These are phyloP conservation scores for Trichoderma virens DNA, from an alignment of 495 filamentous ascomycete genomes.

Conservation along the genomic window DNA sequence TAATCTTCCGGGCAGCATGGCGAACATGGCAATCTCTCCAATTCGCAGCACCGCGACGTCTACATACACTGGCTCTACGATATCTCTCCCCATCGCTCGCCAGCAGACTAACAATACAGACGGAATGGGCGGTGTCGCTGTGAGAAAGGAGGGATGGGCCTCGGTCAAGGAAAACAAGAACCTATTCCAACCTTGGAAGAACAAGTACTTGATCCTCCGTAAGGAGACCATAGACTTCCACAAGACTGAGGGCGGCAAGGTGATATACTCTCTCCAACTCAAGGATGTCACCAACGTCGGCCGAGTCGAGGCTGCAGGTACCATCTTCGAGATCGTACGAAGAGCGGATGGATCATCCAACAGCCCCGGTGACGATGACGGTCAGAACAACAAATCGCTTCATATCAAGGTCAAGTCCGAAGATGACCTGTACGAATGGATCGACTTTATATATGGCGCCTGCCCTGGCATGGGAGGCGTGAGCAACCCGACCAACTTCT, in stretches of 20 bases:
- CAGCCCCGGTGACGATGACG: slow-evolving; percentile 60
- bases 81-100: slow-evolving; percentile 57
- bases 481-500: slow-evolving; percentile 96
- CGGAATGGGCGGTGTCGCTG: slow-evolving; percentile 53
- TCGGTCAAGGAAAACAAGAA: slow-evolving; percentile 86
- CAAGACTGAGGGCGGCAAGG: slow-evolving; percentile 79
- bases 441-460: slow-evolving; percentile 90
- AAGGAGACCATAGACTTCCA: slow-evolving; percentile 85
- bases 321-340: slow-evolving; percentile 86
- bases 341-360: slow-evolving; percentile 54
- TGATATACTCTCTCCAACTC: slow-evolving; percentile 69
- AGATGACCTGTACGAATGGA: slow-evolving; percentile 96
- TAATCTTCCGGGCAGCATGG: slow-evolving; percentile 71
- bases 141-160: slow-evolving; percentile 81
- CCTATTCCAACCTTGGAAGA: slow-evolving; percentile 73
- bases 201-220: slow-evolving; percentile 78
- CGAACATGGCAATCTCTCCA: slow-evolving; percentile 61
- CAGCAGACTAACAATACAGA: slow-evolving; percentile 54
- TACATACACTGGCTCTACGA: slow-evolving; percentile 58
- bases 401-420: slow-evolving; percentile 88
- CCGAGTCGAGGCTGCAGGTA: slow-evolving; percentile 76
- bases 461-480: slow-evolving; percentile 97
- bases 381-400: slow-evolving; percentile 61
- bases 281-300: slow-evolving; percentile 78
- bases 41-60: slow-evolving; percentile 46